phyloP scores from a whole-genome alignment of 1,284 basidiomycete genomes.

The Rhodotorula sp. region DNA sequence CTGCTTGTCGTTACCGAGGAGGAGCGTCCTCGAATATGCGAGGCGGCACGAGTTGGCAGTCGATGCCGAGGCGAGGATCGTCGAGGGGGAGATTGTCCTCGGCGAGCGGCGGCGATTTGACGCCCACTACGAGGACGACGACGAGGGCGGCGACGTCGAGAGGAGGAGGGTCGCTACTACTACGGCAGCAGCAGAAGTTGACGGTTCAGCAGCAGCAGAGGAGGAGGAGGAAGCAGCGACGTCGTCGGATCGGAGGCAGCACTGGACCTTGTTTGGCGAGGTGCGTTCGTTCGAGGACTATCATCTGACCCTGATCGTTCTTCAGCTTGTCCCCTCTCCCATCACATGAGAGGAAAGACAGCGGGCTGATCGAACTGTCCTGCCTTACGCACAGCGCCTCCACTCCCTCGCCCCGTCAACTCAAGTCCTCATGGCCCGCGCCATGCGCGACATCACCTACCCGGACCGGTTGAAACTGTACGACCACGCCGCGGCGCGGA shows the following conservation, averaged over 20 bases:
- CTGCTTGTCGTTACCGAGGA: neutral
- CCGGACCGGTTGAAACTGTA: slow-evolving; percentile 22
- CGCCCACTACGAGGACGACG: no score
- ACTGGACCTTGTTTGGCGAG: slow-evolving; percentile 28
- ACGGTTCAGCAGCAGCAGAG: neutral
- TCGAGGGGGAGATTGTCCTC: slow-evolving; percentile 27
- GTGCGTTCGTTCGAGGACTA: slow-evolving; percentile 3
- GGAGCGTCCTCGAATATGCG: slow-evolving; percentile 18
- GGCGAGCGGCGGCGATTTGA: slow-evolving; percentile 24
- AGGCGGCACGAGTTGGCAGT: slow-evolving; percentile 8
- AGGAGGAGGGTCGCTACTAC: no score
- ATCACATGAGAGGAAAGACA: no score
- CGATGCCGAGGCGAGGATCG: slow-evolving; percentile 19
- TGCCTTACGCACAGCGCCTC: slow-evolving; percentile 19
- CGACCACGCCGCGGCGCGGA: slow-evolving; percentile 12
- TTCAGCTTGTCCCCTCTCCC: neutral
- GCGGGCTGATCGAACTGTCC: no score
- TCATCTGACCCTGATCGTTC: no score
- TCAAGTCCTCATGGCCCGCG: slow-evolving; percentile 36
- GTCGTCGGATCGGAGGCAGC: neutral
- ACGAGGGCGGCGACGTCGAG: no score
- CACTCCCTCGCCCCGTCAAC: slow-evolving; percentile 28
- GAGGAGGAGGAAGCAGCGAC: neutral
- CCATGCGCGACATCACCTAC: slow-evolving; percentile 30
- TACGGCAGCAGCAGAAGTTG: no score